These are phyloP conservation scores for Tulasnella sp. DNA, from an alignment of 768 basidiomycete genomes.

Conservation along the genomic window DNA sequence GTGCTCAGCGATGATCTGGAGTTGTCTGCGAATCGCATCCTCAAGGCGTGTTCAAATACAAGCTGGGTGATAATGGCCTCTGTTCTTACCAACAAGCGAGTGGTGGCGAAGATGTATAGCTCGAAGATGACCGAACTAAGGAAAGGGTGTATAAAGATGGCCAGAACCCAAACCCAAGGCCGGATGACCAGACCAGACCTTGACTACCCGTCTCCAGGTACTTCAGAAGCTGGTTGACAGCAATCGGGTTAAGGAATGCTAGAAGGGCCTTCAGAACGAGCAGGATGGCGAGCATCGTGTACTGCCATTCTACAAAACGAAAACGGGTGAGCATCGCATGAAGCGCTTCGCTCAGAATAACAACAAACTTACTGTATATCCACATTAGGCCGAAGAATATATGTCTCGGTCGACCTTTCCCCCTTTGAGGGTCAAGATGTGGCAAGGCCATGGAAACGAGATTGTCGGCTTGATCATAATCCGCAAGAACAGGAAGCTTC, in stretches of 20 bases:
- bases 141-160: too few species aligned
- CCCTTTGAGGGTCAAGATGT: slow-evolving; percentile 25
- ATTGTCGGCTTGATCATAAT: slow-evolving; percentile 29
- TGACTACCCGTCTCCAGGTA: slow-evolving; percentile 47
- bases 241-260: slow-evolving; percentile 6
- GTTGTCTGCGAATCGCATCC: slow-evolving; percentile 51
- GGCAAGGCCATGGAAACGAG: slow-evolving; percentile 26
- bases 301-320: slow-evolving; percentile 17
- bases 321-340: too few species aligned
- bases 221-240: slow-evolving; percentile 24
- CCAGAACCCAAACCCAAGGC: too few species aligned
- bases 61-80: slow-evolving; percentile 48
- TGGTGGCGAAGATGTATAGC: slow-evolving; percentile 40
- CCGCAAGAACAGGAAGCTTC: slow-evolving; percentile 38
- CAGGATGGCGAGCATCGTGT: slow-evolving; percentile 19
- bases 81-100: slow-evolving; percentile 36
- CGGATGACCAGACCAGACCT: slow-evolving; percentile 28
- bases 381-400: slow-evolving; percentile 24
- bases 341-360: background rate
- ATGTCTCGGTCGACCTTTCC: slow-evolving; percentile 23
- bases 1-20: too few species aligned
- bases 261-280: background rate
- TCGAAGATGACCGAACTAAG: slow-evolving; percentile 35
- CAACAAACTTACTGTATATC: slow-evolving; percentile 20
- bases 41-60: slow-evolving; percentile 75